Evolutionary conservation across 345 rosid genomes (phyloP), one percentile per base, ranked within the genome.

Genomic region (Lenwebbia sp.): DNA sequence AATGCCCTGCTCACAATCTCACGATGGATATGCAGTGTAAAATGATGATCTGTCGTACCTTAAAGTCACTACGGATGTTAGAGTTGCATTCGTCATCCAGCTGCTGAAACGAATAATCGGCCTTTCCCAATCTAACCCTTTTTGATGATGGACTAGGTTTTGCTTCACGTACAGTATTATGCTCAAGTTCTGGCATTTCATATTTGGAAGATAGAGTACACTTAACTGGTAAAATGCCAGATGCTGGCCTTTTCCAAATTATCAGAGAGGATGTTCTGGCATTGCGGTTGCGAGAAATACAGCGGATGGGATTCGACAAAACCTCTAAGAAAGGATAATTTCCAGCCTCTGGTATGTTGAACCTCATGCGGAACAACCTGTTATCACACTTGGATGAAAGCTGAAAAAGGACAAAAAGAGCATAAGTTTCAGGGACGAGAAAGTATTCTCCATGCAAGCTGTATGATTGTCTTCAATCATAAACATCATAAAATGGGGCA

Each of bases 371-470:
- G 88, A 96, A 95, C 87, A 94, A 87, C 90, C 94, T 94, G 89
- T 94, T 93, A 49, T 96, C 99, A 82, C 93, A 92, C 90, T 93
- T 92, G 85, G 96, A 94, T 83, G 98, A 96, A 83, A 94, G 99
- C 98, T 95, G 94, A 88, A 84, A 86, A 30, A 26, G 82, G 86
- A 58, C 87, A 84, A 21, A 53, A 86, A 86, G 47, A 11, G 25
- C 53, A 25, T 28, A 23, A 52, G 47, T 83, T 40, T 30, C 60
- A 37, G 25, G 47, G 81, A 70, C 0, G 82, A 25, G 82, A 62
- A 49, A 76, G 26, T 82, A 65, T 62, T 57, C 55, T 52, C 44
- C 47, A 70, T 37, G 47, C 40, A 70, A 37, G 81, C 81, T 70
- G 6, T 70, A 37, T 37, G 78, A 70, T 37, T 70, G 81, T 70